Evolutionary conservation across 495 filamentous ascomycete species (phyloP).

Genomic region (Lichenothelia convexa): DNA sequence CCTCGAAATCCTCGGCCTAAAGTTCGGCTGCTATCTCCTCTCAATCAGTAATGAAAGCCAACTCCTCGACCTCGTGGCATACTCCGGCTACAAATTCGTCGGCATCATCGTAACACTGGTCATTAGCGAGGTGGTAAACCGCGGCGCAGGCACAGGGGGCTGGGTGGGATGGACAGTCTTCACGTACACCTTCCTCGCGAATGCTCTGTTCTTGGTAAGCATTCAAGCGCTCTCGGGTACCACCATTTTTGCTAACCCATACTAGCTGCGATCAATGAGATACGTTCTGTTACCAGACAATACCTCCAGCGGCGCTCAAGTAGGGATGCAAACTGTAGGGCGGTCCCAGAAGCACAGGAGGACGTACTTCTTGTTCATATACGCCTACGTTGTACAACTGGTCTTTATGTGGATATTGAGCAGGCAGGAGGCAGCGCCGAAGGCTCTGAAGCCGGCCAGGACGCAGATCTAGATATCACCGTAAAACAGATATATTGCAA

Average conservation of each 20-base stretch:
- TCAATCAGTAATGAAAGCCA: constrained; percentile 78
- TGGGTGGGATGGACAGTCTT: constrained; percentile 84
- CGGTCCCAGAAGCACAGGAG: constrained; percentile 72
- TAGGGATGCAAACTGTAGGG: constrained; percentile 56
- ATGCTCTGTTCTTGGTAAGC: constrained; percentile 90
- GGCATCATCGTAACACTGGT: constrained; percentile 78
- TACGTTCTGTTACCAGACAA: constrained; percentile 89
- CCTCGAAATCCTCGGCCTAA: constrained; percentile 74
- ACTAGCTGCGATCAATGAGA: constrained; percentile 74
- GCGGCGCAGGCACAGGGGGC: constrained; percentile 59
- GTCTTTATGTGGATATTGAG: constrained; percentile 89
- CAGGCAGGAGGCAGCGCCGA: constrained; percentile 23
- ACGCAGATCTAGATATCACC: too few species aligned
- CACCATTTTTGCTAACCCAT: constrained; percentile 3
- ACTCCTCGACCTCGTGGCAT: constrained; percentile 81
- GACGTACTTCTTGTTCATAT: constrained; percentile 89
- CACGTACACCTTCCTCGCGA: constrained; percentile 73
- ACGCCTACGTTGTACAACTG: constrained; percentile 85
- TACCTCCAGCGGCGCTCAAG: constrained; percentile 36
- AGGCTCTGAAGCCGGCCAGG: too few species aligned
- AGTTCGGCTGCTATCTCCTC: constrained; percentile 82
- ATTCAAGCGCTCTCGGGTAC: neutral
- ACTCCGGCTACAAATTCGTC: constrained; percentile 97
- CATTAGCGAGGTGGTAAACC: constrained; percentile 55
- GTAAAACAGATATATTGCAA: too few species aligned